Evolutionary conservation across 805 yeast species (phyloP), one percentile per base, ranked within the genome.

Genomic region (Candida sonorensis): DNA sequence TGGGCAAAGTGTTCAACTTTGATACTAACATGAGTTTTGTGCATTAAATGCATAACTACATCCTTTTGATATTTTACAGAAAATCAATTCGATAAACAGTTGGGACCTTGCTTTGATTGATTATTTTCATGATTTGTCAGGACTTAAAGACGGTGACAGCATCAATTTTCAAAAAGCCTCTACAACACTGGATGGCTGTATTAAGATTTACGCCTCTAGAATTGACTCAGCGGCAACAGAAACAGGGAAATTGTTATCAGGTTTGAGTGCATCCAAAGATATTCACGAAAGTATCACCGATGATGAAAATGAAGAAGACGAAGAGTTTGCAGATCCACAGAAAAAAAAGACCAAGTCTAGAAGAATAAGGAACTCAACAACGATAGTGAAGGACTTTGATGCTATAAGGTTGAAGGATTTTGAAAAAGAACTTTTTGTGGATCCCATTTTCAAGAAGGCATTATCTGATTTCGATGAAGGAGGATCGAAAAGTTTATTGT

Each of bases 21-120:
- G n/a, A n/a, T n/a, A n/a, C n/a, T n/a, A n/a, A n/a, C n/a, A n/a
- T n/a, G n/a, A n/a, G n/a, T n/a, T n/a, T n/a, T n/a, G n/a, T n/a
- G n/a, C n/a, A n/a, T n/a, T n/a, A n/a, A n/a, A n/a, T n/a, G n/a
- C n/a, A n/a, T n/a, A n/a, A n/a, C n/a, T n/a, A n/a, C n/a, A n/a
- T n/a, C n/a, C n/a, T n/a, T n/a, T n/a, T n/a, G n/a, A n/a, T n/a
- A n/a, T n/a, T n/a, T n/a, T n/a, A 29, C 27, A 45, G 46, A 52
- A 86, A 83, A 85, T 87, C 61, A 88, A 82, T 38, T 70, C 86
- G 0, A 66, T 79, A 23, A 88, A 88, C 54, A 77, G 92, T 48
- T 88, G 96, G 95, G 81, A 82, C 46, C 77, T 86, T 51, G 95
- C 88, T 0, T 66, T 88, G 48, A 88, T 88, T 48, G 97, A 88